A percentile compares a stretch with the other conserved stretches of the same genome.
Evolutionary conservation across 2,329 filamentous ascomycete species (phyloP).

Genomic region (Tolypocladium amazonense): DNA sequence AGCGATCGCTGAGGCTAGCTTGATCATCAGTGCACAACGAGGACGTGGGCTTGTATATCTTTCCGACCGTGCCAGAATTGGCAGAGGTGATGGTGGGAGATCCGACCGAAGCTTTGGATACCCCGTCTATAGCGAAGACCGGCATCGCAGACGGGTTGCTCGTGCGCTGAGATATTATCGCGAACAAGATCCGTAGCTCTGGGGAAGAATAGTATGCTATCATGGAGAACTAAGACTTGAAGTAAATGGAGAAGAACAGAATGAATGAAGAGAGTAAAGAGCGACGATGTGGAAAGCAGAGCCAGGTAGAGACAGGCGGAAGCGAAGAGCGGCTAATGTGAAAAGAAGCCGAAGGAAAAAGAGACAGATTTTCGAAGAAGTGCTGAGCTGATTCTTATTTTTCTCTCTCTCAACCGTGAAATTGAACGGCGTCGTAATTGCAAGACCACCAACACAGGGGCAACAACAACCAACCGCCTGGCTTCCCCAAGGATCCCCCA

Average conservation of each 20-base stretch:
- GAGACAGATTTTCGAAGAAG: not conserved
- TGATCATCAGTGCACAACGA: not conserved
- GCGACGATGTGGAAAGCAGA: not conserved
- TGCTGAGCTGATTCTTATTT: not conserved
- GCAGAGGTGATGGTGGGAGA: not conserved
- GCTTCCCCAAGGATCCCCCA: not conserved
- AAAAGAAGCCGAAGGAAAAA: not conserved
- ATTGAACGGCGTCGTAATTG: not conserved
- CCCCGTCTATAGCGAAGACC: slow-evolving; percentile 4
- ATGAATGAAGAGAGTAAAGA: not conserved
- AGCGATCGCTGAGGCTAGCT: not conserved
- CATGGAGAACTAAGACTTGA: no score
- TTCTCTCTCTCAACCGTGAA: not conserved
- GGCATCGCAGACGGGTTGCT: not conserved
- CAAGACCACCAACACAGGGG: not conserved
- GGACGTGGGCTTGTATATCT: not conserved
- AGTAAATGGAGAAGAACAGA: not conserved
- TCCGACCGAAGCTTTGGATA: not conserved
- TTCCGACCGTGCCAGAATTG: not conserved
- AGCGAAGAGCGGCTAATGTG: not conserved
- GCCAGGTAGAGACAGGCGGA: not conserved
- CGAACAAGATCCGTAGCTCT: not conserved
- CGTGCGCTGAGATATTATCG: not conserved
- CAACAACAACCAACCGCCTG: not conserved
- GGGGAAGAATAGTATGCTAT: not conserved